These are phyloP conservation scores for Boletus reticulatus DNA, from an alignment of 768 basidiomycete genomes.

Conservation along the genomic window DNA sequence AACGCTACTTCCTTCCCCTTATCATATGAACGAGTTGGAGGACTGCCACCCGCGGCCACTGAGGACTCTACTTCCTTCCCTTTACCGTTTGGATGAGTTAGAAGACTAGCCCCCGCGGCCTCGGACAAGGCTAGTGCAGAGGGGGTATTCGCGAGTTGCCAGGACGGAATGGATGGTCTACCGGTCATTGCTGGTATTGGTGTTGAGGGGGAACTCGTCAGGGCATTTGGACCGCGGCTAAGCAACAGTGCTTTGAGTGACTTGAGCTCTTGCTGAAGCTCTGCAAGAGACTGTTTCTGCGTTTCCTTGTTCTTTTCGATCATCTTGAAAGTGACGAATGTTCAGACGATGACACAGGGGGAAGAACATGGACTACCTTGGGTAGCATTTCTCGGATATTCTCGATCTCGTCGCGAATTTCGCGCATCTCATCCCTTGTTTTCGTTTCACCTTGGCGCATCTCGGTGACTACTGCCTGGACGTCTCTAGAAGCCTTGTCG, in stretches of 20 bases:
- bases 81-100: no score
- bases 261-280: constrained; percentile 92
- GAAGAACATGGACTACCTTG: constrained; percentile 52
- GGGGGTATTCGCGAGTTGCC: constrained; percentile 69
- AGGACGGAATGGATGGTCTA: constrained; percentile 80
- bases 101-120: not conserved
- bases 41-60: constrained; percentile 1
- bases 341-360: not conserved
- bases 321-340: constrained; percentile 54
- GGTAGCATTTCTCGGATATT: constrained; percentile 91
- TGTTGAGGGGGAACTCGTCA: constrained; percentile 47
- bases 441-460: constrained; percentile 76
- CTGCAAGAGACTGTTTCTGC: constrained; percentile 77
- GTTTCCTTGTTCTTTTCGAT: constrained; percentile 89
- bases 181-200: constrained; percentile 51
- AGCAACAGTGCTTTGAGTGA: constrained; percentile 89
- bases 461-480: constrained; percentile 68
- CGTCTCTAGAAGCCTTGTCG: constrained; percentile 67
- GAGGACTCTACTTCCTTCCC: constrained; percentile 1
- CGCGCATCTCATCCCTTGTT: constrained; percentile 85
- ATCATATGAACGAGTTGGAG: constrained; percentile 33
- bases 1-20: constrained; percentile 59
- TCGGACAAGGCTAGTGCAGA: constrained; percentile 21
- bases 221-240: constrained; percentile 56
- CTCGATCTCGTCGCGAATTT: constrained; percentile 88